A percentile compares a stretch with the other conserved stretches of the same genome.
These are phyloP conservation scores for Ceratobasidium sp. DNA, from an alignment of 1,284 basidiomycete genomes.

Conservation along the genomic window DNA sequence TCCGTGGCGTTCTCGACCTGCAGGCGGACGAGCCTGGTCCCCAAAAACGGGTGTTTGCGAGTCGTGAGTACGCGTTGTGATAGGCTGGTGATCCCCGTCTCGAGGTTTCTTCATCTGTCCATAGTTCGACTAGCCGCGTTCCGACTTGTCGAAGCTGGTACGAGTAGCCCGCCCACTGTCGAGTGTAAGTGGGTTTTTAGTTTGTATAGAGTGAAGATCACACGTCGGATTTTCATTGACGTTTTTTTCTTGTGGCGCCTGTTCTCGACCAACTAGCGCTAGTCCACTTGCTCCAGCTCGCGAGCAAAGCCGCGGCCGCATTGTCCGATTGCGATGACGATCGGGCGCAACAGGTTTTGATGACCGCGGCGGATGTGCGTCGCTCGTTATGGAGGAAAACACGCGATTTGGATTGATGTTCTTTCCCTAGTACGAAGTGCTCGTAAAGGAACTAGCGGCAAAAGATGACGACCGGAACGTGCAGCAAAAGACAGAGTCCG, in stretches of 20 bases:
- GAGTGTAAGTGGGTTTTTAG: conserved; percentile 63
- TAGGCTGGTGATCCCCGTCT: conserved; percentile 37
- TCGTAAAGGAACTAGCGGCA: conserved; percentile 57
- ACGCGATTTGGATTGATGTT: neutral
- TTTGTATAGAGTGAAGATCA: neutral
- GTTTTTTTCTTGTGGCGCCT: conserved; percentile 40
- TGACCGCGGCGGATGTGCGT: conserved; percentile 75
- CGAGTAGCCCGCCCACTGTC: conserved; percentile 68
- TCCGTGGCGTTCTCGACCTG: conserved; percentile 61
- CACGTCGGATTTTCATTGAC: conserved; percentile 37
- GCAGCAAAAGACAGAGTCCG: conserved; percentile 64
- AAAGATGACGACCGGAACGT: conserved; percentile 57
- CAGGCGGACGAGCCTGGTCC: conserved; percentile 54
- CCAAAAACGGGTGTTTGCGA: conserved; percentile 60
- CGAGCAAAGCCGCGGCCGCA: conserved; percentile 75
- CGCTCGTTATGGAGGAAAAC: neutral
- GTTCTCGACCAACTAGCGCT: conserved; percentile 60
- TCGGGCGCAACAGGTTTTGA: conserved; percentile 68
- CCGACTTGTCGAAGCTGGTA: conserved; percentile 78
- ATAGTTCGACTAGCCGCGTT: conserved; percentile 79
- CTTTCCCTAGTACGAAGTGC: conserved; percentile 71
- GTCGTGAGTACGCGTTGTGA: conserved; percentile 59
- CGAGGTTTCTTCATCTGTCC: conserved; percentile 38
- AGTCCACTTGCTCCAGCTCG: conserved; percentile 74
- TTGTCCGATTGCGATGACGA: conserved; percentile 75